phyloP scores from a whole-genome alignment of 805 yeast species.

The Yamadazyma philogaea region DNA sequence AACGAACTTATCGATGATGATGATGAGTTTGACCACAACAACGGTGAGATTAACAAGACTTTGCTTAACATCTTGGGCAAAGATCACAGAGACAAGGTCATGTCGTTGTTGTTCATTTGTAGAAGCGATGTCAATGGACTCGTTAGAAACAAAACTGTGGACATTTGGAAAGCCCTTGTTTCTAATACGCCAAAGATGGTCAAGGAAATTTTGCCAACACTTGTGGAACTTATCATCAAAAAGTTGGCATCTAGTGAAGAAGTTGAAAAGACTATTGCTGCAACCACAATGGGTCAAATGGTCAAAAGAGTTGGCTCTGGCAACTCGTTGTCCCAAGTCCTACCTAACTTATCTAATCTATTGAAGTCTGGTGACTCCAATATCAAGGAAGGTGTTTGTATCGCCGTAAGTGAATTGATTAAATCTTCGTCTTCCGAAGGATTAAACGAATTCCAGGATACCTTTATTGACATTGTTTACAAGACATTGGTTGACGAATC shows the following conservation, averaged over 20 bases:
- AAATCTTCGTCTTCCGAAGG: conserved; percentile 65
- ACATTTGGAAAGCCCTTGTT: conserved; percentile 95
- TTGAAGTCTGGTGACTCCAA: conserved; percentile 61
- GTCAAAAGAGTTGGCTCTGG: conserved; percentile 91
- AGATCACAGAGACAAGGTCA: conserved; percentile 82
- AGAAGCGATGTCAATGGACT: conserved; percentile 87
- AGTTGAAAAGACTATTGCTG: conserved; percentile 80
- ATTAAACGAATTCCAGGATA: conserved; percentile 60
- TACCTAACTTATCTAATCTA: conserved; percentile 79
- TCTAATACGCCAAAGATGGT: conserved; percentile 94
- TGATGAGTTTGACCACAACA: conserved; percentile 32
- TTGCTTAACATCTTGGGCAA: conserved; percentile 78
- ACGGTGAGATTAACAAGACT: conserved; percentile 53
- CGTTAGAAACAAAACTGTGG: conserved; percentile 86
- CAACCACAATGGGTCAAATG: conserved; percentile 89
- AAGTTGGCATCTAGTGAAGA: conserved; percentile 81
- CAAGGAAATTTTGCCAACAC: conserved; percentile 83
- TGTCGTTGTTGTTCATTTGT: conserved; percentile 86
- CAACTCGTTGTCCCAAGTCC: conserved; percentile 73
- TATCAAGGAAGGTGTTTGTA: conserved; percentile 87
- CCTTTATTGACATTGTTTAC: conserved; percentile 71
- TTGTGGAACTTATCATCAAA: conserved; percentile 75
- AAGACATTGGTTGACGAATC: conserved; percentile 75
- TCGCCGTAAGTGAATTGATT: conserved; percentile 84
- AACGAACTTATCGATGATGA: conserved; percentile 62